Conservation (phyloP, 805 yeast genomes). For the Scheffersomyces ergatensis region DNA sequence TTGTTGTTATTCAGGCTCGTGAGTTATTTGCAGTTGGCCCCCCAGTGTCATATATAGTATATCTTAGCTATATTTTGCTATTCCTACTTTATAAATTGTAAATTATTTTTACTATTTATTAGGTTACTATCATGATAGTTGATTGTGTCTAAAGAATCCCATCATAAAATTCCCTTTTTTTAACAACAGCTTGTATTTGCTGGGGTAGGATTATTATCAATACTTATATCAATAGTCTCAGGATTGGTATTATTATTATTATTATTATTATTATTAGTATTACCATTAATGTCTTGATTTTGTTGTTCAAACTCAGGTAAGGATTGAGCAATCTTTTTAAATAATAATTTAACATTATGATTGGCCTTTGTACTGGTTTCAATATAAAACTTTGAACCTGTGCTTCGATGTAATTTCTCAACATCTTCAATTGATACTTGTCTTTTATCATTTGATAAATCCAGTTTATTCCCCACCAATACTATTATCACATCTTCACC, state of each 20-base stretch:
- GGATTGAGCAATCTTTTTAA: constrained; percentile 86
- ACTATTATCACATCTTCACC: constrained; percentile 88
- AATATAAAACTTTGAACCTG: constrained; percentile 77
- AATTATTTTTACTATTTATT: too few species aligned
- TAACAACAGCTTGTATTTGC: constrained; percentile 14
- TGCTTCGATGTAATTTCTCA: constrained; percentile 65
- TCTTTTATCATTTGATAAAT: constrained; percentile 67
- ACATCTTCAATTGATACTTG: constrained; percentile 85
- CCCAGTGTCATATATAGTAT: too few species aligned
- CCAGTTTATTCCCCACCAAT: constrained; percentile 89
- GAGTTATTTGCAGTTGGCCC: too few species aligned
- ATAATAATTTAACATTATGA: constrained; percentile 84
- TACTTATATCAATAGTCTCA: constrained; percentile 38
- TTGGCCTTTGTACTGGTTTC: constrained; percentile 96
- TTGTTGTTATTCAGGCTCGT: too few species aligned
- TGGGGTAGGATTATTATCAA: constrained; percentile 20
- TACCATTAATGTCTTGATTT: constrained; percentile 6
- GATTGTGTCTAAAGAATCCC: too few species aligned
- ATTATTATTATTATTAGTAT: constrained; percentile 10
- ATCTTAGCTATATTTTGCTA: too few species aligned
- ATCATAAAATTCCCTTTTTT: too few species aligned
- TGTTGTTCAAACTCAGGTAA: constrained; percentile 67
- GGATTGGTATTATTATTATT: constrained; percentile 17
- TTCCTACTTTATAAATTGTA: too few species aligned
- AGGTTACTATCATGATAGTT: too few species aligned